A percentile compares a stretch with the other conserved stretches of the same genome.
These are phyloP conservation scores for Cyberlindnera maritima DNA, from an alignment of 805 yeast genomes.

Conservation along the genomic window DNA sequence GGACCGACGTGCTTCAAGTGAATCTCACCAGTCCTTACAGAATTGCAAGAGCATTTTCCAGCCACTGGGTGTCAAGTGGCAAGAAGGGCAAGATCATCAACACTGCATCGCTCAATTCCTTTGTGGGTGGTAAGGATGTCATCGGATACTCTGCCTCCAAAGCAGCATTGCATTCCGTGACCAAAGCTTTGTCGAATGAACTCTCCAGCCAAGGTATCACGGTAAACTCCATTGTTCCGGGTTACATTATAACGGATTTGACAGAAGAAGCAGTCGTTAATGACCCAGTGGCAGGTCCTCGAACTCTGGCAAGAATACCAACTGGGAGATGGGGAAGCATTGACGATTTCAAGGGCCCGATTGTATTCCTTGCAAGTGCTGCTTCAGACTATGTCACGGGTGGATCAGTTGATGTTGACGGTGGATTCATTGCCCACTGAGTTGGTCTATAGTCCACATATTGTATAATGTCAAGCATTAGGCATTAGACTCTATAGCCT, in stretches of 20 bases:
- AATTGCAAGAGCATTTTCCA: slow-evolving; percentile 73
- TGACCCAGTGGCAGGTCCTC: slow-evolving; percentile 28
- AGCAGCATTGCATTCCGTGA: slow-evolving; percentile 73
- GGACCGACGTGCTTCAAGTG: slow-evolving; percentile 68
- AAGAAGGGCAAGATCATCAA: slow-evolving; percentile 67
- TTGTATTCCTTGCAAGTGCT: slow-evolving; percentile 79
- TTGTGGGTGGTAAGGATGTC: slow-evolving; percentile 24
- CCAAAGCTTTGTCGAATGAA: slow-evolving; percentile 65
- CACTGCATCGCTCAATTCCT: slow-evolving; percentile 68
- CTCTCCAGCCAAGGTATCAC: slow-evolving; percentile 43
- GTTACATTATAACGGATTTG: slow-evolving; percentile 46
- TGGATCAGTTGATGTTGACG: slow-evolving; percentile 70
- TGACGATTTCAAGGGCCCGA: slow-evolving; percentile 57
- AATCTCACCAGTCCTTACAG: slow-evolving; percentile 78
- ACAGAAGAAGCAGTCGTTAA: slow-evolving; percentile 29
- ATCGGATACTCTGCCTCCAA: slow-evolving; percentile 84
- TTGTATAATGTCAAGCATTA: no score
- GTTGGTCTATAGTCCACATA: no score
- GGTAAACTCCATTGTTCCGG: slow-evolving; percentile 51
- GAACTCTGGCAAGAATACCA: slow-evolving; percentile 39
- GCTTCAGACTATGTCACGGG: slow-evolving; percentile 79
- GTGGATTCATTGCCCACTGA: slow-evolving; percentile 47
- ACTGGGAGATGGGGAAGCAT: slow-evolving; percentile 46
- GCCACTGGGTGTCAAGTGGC: slow-evolving; percentile 50
- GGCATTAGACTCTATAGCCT: no score